Percentiles rank a stretch among this genome's conserved stretches.
Conservation (phyloP, 2,329 filamentous ascomycete species). For the Onygena corvina region DNA sequence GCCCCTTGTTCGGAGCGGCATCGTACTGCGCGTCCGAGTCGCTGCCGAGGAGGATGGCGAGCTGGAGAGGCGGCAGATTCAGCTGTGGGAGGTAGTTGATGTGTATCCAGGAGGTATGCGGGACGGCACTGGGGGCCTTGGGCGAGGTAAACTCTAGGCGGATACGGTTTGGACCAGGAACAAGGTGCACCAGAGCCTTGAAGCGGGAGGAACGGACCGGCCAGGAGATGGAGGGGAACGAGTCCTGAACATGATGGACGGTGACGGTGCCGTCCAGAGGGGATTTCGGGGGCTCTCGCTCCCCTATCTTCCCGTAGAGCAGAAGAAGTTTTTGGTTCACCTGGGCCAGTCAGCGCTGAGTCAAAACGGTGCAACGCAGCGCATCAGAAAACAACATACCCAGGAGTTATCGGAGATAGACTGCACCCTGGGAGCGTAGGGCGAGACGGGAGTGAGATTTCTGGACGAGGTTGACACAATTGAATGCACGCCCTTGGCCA, state of each 20-base stretch:
- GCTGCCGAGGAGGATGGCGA: conserved; percentile 75
- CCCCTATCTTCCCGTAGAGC: conserved; percentile 68
- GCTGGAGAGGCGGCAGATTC: conserved; percentile 69
- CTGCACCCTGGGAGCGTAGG: conserved; percentile 66
- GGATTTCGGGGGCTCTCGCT: conserved; percentile 45
- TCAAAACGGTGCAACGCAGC: background rate
- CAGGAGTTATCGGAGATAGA: conserved; percentile 74
- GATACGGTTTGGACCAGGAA: conserved; percentile 76
- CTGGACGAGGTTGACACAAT: conserved; percentile 31
- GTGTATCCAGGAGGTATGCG: conserved; percentile 68
- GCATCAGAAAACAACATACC: conserved; percentile 43
- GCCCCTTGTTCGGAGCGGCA: conserved; percentile 67
- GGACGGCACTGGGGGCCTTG: conserved; percentile 56
- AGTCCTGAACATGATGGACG: conserved; percentile 70
- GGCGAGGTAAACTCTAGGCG: conserved; percentile 79
- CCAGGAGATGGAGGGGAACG: conserved; percentile 72
- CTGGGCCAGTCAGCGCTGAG: conserved; percentile 33
- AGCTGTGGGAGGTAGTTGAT: conserved; percentile 76
- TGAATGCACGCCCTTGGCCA: conserved; percentile 27
- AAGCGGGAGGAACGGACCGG: conserved; percentile 82
- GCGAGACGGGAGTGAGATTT: conserved; percentile 53
- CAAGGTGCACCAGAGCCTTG: conserved; percentile 82
- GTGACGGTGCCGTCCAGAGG: conserved; percentile 67
- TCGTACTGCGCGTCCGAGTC: conserved; percentile 83
- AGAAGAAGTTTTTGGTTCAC: conserved; percentile 85